Percentiles rank a stretch among this genome's conserved stretches.
phyloP scores from a whole-genome alignment of 768 basidiomycete species.

The Austroboletus festivus region DNA sequence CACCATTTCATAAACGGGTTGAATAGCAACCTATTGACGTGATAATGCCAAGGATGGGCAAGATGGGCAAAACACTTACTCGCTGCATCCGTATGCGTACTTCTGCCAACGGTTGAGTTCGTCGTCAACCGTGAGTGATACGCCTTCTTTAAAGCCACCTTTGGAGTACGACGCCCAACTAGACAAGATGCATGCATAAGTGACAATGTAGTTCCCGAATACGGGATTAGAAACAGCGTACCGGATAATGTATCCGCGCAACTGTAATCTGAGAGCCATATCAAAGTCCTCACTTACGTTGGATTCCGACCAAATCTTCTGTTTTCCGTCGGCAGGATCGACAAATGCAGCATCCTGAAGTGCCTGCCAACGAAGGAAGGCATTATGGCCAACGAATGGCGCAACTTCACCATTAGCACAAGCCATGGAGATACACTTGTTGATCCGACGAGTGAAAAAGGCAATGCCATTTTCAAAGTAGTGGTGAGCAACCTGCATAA shows the following conservation, averaged over 20 bases:
- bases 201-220: conserved; percentile 15
- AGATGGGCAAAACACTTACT: conserved; percentile 18
- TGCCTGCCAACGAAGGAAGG: conserved; percentile 87
- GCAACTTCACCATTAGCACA: conserved; percentile 74
- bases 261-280: conserved; percentile 58
- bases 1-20: conserved; percentile 80
- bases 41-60: neutral
- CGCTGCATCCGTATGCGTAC: conserved; percentile 70
- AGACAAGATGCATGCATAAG: too few relatives aligned
- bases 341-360: conserved; percentile 81
- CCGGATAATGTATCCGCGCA: neutral
- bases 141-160: conserved; percentile 90
- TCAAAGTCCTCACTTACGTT: conserved; percentile 72
- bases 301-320: conserved; percentile 71
- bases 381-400: conserved; percentile 86
- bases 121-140: conserved; percentile 88
- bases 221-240: neutral
- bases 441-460: conserved; percentile 85
- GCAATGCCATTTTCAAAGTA: conserved; percentile 92
- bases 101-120: conserved; percentile 96
- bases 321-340: conserved; percentile 49
- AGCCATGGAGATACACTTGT: conserved; percentile 75
- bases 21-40: conserved; percentile 63
- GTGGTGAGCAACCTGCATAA: conserved; percentile 87
- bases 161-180: conserved; percentile 83